Percentiles rank a stretch among this genome's conserved stretches.
These are phyloP conservation scores for Leccinum subtestaceum DNA, from an alignment of 768 basidiomycete genomes.

Conservation along the genomic window DNA sequence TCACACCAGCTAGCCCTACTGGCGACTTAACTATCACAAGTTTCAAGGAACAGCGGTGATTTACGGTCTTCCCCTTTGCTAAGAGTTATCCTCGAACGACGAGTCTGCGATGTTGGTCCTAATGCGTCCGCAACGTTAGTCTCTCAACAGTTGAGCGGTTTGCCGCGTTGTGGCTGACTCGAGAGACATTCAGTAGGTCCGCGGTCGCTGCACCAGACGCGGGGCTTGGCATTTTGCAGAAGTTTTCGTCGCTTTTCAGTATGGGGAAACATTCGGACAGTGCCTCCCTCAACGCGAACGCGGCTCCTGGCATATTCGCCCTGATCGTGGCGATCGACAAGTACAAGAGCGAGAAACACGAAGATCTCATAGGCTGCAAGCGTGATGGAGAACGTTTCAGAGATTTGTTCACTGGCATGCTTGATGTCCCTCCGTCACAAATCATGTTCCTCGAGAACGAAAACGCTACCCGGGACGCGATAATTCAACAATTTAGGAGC, in stretches of 20 bases:
- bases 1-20: neutral
- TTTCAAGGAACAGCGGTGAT: neutral
- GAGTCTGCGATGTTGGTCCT: neutral
- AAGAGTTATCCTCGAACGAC: neutral
- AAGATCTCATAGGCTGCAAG: conserved; percentile 17
- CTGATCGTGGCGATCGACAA: conserved; percentile 18
- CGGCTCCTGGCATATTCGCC: conserved; percentile 17
- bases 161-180: neutral
- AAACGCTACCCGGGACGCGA: conserved; percentile 11
- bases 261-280: neutral
- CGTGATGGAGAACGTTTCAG: conserved; percentile 17
- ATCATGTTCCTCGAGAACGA: conserved; percentile 18
- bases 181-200: conserved; percentile 1
- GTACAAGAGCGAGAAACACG: neutral
- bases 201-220: neutral
- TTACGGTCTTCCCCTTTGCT: neutral
- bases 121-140: neutral
- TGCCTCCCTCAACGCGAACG: neutral
- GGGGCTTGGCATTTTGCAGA: neutral
- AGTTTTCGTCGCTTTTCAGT: neutral
- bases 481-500: conserved; percentile 3
- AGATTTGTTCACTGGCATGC: conserved; percentile 5
- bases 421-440: conserved; percentile 12
- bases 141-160: conserved; percentile 7
- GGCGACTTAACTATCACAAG: neutral